A percentile compares a stretch with the other conserved stretches of the same genome.
Conservation (phyloP, 2,329 filamentous ascomycete species). For the Calonectria pseudoreteaudii region DNA sequence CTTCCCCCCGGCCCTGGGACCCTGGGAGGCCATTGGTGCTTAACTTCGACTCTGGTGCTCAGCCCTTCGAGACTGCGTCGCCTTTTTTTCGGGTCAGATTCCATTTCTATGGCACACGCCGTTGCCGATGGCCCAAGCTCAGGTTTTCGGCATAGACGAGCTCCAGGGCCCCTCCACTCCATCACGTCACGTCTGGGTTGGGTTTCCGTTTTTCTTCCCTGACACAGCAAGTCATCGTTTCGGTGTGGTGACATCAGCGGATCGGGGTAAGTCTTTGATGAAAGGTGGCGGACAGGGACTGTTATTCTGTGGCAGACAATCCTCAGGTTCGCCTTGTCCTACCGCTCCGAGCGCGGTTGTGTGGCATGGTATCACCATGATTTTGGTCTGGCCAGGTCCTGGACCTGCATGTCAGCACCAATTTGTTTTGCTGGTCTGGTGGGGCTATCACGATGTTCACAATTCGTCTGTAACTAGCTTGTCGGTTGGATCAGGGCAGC, state of each 20-base stretch:
- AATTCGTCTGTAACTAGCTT: neutral
- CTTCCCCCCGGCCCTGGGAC: neutral
- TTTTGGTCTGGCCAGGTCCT: neutral
- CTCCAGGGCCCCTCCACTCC: slow-evolving; percentile 11
- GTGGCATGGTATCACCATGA: neutral
- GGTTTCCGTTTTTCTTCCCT: slow-evolving; percentile 6
- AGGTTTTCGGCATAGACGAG: neutral
- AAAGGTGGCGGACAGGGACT: neutral
- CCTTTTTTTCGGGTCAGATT: neutral
- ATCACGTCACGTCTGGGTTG: slow-evolving; percentile 14
- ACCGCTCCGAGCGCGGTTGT: slow-evolving; percentile 4
- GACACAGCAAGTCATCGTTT: slow-evolving; percentile 4
- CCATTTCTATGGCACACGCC: slow-evolving; percentile 12
- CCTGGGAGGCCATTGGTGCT: slow-evolving; percentile 1
- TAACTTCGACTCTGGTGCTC: slow-evolving; percentile 5
- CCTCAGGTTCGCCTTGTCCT: neutral
- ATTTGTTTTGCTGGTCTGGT: neutral
- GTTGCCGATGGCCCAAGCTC: slow-evolving; percentile 21
- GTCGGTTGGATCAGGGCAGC: slow-evolving; percentile 6
- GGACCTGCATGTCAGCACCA: slow-evolving; percentile 25
- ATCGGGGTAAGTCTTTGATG: slow-evolving; percentile 5
- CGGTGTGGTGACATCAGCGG: slow-evolving; percentile 17
- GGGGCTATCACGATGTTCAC: neutral
- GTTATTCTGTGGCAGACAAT: neutral
- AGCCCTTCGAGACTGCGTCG: slow-evolving; percentile 20